Conservation (phyloP, 208 protist genomes). For the Wallacemonas sp. region DNA sequence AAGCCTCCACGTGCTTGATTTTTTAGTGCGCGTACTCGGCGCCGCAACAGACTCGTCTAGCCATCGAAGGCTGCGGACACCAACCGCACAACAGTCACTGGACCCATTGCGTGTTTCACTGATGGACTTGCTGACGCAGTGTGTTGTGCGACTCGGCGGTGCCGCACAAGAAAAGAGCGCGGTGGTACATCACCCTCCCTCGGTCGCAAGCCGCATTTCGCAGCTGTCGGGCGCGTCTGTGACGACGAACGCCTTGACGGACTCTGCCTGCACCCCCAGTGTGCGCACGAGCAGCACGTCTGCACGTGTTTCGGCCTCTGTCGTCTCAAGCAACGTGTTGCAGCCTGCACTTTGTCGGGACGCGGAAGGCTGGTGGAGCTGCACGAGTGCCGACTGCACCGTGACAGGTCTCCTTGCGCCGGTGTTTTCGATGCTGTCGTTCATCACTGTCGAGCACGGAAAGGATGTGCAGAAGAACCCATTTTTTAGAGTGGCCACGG, state of each 20-base stretch:
- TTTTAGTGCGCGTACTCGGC: constrained; percentile 1
- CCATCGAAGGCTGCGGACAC: background rate
- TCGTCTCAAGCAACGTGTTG: background rate
- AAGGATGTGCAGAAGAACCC: background rate
- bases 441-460: background rate
- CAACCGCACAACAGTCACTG: background rate
- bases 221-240: background rate
- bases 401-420: constrained; percentile 20
- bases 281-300: background rate
- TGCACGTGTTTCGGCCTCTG: background rate
- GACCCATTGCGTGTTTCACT: constrained; percentile 1
- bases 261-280: background rate
- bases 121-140: constrained; percentile 19
- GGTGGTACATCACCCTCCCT: background rate
- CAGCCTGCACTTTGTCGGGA: constrained; percentile 10
- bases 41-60: background rate
- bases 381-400: constrained; percentile 11
- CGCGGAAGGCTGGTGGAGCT: constrained; percentile 6
- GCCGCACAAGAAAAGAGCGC: no score
- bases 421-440: constrained; percentile 12
- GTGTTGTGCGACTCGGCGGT: constrained; percentile 6
- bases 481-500: constrained; percentile 2
- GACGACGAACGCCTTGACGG: background rate
- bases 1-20: constrained; percentile 20
- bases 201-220: background rate